These are phyloP conservation scores for Chamaenerion angustifolium DNA, from an alignment of 345 rosid genomes.

Conservation along the genomic window DNA sequence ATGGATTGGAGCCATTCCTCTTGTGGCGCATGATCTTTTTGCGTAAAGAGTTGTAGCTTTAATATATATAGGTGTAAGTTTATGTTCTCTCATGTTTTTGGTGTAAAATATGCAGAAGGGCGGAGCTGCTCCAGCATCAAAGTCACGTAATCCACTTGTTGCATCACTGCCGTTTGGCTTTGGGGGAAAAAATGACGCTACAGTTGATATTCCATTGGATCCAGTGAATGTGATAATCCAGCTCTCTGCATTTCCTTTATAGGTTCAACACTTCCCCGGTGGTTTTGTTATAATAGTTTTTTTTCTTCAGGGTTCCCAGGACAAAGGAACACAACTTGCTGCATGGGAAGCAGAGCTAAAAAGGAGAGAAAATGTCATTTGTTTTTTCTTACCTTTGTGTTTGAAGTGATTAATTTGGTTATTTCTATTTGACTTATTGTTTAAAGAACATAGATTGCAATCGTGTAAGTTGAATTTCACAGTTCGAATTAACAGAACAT, in stretches of 20 bases:
- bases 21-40: no score
- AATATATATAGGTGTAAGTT: no score
- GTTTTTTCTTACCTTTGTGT: background rate
- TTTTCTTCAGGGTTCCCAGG: slow-evolving; percentile 35
- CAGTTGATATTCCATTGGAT: slow-evolving; percentile 85
- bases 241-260: background rate
- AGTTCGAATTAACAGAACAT: no score
- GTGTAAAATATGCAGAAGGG: slow-evolving; percentile 40
- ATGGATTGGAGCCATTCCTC: no score
- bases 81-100: no score
- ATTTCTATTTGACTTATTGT: no score
- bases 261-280: background rate
- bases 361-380: slow-evolving; percentile 56
- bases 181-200: slow-evolving; percentile 64
- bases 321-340: slow-evolving; percentile 66
- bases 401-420: background rate
- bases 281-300: slow-evolving; percentile 6
- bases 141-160: slow-evolving; percentile 37
- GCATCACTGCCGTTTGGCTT: slow-evolving; percentile 47
- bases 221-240: slow-evolving; percentile 44
- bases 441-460: no score
- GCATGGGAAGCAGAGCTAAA: slow-evolving; percentile 91
- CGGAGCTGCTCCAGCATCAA: slow-evolving; percentile 30
- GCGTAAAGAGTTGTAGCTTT: no score
- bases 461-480: no score